Conservation (phyloP, 2,329 filamentous ascomycete species). For the Diaporthe batatas region DNA sequence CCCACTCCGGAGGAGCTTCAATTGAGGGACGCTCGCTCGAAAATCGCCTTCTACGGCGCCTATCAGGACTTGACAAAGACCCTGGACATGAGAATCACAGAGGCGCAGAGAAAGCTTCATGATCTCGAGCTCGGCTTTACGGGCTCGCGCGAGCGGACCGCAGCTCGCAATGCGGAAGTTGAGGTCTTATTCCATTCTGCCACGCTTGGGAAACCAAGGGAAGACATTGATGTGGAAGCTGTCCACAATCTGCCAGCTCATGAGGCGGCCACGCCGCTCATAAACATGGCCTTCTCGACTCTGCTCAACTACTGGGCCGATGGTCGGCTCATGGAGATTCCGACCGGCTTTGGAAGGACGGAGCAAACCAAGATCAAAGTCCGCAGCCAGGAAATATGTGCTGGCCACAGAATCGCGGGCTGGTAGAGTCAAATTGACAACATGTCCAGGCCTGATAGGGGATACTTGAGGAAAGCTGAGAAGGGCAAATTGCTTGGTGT, state of each 20-base stretch:
- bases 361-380: constrained; percentile 22
- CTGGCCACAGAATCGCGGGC: too few species aligned
- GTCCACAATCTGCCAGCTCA: constrained; percentile 54
- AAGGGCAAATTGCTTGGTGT: background rate
- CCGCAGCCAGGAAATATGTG: background rate
- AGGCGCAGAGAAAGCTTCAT: constrained; percentile 53
- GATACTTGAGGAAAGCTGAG: background rate
- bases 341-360: constrained; percentile 5
- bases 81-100: constrained; percentile 49
- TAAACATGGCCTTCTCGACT: constrained; percentile 57
- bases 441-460: background rate
- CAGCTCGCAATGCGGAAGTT: constrained; percentile 37
- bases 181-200: constrained; percentile 23
- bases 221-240: constrained; percentile 50
- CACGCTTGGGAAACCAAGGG: constrained; percentile 45
- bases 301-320: constrained; percentile 47
- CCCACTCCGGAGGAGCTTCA: constrained; percentile 45
- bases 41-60: constrained; percentile 57
- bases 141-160: constrained; percentile 35
- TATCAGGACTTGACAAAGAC: constrained; percentile 52
- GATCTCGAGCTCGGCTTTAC: constrained; percentile 53
- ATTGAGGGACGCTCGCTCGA: constrained; percentile 48
- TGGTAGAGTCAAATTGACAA: background rate
- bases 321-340: constrained; percentile 23
- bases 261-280: constrained; percentile 57